Conservation (phyloP, 441 rosid genomes). For the Eutrema salsugineum region DNA sequence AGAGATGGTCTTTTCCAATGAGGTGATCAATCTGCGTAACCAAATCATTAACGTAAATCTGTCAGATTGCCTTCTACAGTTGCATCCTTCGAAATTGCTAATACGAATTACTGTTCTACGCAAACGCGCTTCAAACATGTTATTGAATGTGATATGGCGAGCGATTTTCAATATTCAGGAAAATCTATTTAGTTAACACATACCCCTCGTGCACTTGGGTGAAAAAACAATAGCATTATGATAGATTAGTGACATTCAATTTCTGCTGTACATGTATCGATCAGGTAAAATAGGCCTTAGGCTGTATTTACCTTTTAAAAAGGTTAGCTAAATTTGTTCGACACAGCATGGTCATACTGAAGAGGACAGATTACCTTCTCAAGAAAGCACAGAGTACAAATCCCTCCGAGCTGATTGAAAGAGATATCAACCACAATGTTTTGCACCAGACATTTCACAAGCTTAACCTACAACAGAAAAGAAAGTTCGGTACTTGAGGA, state of each 20-base stretch:
- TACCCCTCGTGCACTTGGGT: background rate
- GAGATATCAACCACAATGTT: constrained; percentile 91
- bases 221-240: background rate
- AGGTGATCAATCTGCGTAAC: constrained; percentile 57
- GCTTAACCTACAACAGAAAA: constrained; percentile 71
- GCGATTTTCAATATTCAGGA: background rate
- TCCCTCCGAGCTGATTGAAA: constrained; percentile 89
- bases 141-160: background rate
- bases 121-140: background rate
- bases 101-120: background rate
- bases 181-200: background rate
- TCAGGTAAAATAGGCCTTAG: background rate
- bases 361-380: constrained; percentile 57
- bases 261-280: background rate
- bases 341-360: constrained; percentile 19
- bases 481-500: background rate
- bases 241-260: background rate
- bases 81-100: background rate
- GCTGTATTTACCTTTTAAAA: background rate
- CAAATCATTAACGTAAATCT: constrained; percentile 5
- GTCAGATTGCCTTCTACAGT: background rate
- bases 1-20: constrained; percentile 81
- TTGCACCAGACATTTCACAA: constrained; percentile 85
- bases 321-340: constrained; percentile 7
- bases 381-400: constrained; percentile 84